Evolutionary conservation across 1,139 yeast species (phyloP).

Genomic region (Zhuliangozyma parablackwelliae): DNA sequence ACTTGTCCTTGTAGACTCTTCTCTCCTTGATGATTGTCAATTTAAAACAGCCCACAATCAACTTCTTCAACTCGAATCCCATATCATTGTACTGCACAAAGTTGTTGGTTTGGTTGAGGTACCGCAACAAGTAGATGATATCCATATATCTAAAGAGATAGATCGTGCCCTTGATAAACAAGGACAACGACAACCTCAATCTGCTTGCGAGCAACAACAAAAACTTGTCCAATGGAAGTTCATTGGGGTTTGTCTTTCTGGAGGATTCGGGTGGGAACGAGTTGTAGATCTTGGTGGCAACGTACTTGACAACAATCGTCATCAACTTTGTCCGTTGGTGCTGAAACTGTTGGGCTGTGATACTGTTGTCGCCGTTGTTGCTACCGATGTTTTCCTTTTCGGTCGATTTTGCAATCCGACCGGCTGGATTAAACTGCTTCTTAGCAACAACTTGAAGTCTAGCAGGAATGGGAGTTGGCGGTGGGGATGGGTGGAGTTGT

Average conservation of each 20-base stretch:
- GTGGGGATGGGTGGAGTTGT: too few relatives aligned
- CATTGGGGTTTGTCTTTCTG: constrained; percentile 19
- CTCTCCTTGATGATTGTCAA: constrained; percentile 34
- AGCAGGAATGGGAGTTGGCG: too few relatives aligned
- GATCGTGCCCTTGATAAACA: constrained; percentile 40
- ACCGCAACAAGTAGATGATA: constrained; percentile 42
- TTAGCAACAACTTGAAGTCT: too few relatives aligned
- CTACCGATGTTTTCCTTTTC: neutral
- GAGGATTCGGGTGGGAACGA: constrained; percentile 42
- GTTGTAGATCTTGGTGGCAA: constrained; percentile 42
- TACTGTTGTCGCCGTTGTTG: neutral
- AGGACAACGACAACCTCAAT: constrained; percentile 31
- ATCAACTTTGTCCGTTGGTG: constrained; percentile 30
- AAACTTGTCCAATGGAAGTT: constrained; percentile 41
- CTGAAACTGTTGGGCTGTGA: constrained; percentile 13
- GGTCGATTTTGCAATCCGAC: too few relatives aligned
- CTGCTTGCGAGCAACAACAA: constrained; percentile 37
- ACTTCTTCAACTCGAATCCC: constrained; percentile 43
- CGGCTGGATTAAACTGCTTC: too few relatives aligned
- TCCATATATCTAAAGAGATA: constrained; percentile 49
- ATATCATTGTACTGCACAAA: constrained; percentile 40
- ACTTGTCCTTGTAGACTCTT: constrained; percentile 8
- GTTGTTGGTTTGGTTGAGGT: constrained; percentile 46
- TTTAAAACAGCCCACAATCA: constrained; percentile 44
- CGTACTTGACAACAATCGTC: constrained; percentile 43